These are phyloP conservation scores for Candida sithepensis DNA, from an alignment of 805 yeast genomes.

Conservation along the genomic window DNA sequence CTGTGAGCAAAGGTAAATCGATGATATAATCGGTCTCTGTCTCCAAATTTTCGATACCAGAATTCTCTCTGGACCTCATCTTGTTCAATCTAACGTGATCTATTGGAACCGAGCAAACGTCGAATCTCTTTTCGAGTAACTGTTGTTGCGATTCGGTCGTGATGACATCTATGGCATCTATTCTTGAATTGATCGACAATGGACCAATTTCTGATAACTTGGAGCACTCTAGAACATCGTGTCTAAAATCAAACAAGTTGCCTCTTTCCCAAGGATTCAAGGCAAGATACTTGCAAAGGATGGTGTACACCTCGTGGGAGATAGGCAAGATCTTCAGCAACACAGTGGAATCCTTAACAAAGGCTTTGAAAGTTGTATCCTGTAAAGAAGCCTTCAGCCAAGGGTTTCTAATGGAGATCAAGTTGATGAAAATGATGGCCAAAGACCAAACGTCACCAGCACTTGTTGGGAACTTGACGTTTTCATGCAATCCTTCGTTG, in stretches of 20 bases:
- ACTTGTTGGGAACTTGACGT: conserved; percentile 53
- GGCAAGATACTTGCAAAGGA: conserved; percentile 43
- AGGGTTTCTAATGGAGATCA: conserved; percentile 82
- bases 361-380: conserved; percentile 65
- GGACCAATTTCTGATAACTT: conserved; percentile 33
- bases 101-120: conserved; percentile 31
- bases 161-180: conserved; percentile 23
- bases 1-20: conserved; percentile 16
- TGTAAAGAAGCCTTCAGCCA: conserved; percentile 78
- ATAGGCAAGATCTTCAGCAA: conserved; percentile 70
- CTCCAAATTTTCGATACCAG: conserved; percentile 25
- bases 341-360: conserved; percentile 50
- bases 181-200: conserved; percentile 27
- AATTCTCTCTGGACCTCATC: conserved; percentile 27
- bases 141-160: conserved; percentile 26
- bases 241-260: conserved; percentile 35
- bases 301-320: conserved; percentile 53
- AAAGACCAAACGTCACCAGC: conserved; percentile 88
- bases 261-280: conserved; percentile 49
- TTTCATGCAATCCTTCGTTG: conserved; percentile 24
- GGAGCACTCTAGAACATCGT: conserved; percentile 32
- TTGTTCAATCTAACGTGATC: conserved; percentile 32
- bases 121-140: conserved; percentile 11
- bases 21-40: conserved; percentile 29
- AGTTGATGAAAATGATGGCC: conserved; percentile 74